Conservation (phyloP, 108 stramenopile species). For the Aurantiochytrium sp. region DNA sequence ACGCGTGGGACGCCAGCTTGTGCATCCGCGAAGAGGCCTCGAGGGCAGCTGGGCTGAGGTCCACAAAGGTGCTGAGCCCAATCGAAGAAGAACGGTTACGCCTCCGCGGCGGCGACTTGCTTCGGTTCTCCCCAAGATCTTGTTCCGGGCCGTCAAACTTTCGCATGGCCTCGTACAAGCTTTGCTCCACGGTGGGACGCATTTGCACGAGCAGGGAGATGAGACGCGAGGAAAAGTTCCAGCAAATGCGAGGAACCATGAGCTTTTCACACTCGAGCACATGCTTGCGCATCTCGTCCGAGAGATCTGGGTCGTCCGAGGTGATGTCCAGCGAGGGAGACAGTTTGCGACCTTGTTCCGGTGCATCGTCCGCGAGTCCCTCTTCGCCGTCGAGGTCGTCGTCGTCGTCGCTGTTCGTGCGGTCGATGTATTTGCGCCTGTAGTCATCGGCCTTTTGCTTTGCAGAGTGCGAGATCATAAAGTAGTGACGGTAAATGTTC, state of each 20-base stretch:
- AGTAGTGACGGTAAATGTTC: slow-evolving; percentile 48
- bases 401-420: neutral
- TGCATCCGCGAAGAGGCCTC: neutral
- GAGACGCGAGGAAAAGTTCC: neutral
- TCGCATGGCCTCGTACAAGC: neutral
- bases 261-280: neutral
- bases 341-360: neutral
- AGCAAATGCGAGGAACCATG: neutral
- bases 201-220: neutral
- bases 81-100: neutral
- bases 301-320: neutral
- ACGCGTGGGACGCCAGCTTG: neutral
- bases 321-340: neutral
- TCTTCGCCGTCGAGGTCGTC: neutral
- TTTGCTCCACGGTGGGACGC: slow-evolving; percentile 2
- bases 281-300: neutral
- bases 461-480: slow-evolving; percentile 20
- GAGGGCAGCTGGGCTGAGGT: neutral
- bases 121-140: neutral
- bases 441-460: slow-evolving; percentile 5
- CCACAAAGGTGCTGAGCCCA: neutral
- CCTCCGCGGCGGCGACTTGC: neutral
- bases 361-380: neutral
- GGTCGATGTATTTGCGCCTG: neutral
- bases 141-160: neutral